These are phyloP conservation scores for Carex scoparia DNA, from an alignment of 176 grass and related monocot species.

Conservation along the genomic window DNA sequence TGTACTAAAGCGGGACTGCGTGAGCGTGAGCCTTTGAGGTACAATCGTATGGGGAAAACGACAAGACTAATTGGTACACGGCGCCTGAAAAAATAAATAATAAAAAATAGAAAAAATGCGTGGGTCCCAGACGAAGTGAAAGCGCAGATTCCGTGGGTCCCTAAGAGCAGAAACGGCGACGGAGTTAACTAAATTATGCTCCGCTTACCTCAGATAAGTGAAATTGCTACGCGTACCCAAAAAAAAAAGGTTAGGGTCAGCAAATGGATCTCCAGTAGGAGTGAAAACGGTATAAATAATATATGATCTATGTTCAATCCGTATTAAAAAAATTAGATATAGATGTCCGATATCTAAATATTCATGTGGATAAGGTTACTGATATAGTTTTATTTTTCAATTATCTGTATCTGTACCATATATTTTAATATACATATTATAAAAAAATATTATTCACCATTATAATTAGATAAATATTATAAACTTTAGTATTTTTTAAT, in stretches of 20 bases:
- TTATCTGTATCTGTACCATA: no score
- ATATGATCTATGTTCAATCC: no score
- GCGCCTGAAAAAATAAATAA: neutral
- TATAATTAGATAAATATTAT: no score
- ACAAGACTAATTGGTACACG: neutral
- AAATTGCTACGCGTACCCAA: neutral
- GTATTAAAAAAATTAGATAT: no score
- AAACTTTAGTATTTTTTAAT: no score
- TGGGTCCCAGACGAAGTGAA: neutral
- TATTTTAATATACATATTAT: no score
- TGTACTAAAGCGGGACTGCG: no score
- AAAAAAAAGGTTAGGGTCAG: neutral
- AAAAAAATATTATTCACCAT: no score
- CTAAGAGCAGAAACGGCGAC: neutral
- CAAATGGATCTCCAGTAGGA: neutral
- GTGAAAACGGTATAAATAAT: no score
- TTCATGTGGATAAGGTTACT: no score
- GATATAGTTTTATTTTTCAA: no score
- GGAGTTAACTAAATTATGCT: neutral
- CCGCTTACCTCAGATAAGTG: neutral
- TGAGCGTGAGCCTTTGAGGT: neutral
- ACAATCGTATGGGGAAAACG: neutral
- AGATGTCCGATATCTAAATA: no score
- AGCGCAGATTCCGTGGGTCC: neutral
- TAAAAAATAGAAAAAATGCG: neutral